Evolutionary conservation across 2,329 filamentous ascomycete genomes (phyloP), one percentile per base, ranked within the genome.

Genomic region (Calonectria ilicicola): DNA sequence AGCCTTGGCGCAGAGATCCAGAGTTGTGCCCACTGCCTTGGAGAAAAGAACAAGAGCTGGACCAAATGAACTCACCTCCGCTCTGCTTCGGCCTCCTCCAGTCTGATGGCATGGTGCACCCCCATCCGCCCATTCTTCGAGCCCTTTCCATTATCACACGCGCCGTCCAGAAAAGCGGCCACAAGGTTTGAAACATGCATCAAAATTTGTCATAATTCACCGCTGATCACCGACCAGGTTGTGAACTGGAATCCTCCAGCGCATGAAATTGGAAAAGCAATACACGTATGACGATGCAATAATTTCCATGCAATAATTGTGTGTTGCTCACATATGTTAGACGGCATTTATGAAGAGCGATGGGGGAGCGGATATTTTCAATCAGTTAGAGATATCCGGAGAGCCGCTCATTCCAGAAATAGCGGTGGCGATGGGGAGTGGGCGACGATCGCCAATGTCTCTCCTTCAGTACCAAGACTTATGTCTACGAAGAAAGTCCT

Each of bases 1-100:
- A 67, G 35, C 64, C 64, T 10, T 67, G 64, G 64, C n/a, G 40
- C 26, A 49, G 40, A 17, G 64, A 67, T 26, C 47, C 64, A 15
- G n/a, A 42, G 21, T 8, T 29, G 4, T 21, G 23, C 6, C 64
- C 64, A 3, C 21, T 67, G 44, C 64, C 64, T 9, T 67, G 32
- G 64, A 44, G 64, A 8, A 32, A 38, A 17, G 17, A 40, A 44
- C 15, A 53, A n/a, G 47, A 67, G 26, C n/a, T n/a, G 32, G 38
- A 32, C 5, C 29, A 40, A 19, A 21, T 29, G 23, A 17, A 23
- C 12, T 19, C 19, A 6, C 35, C 21, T 6, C 15, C 35, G 5
- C 44, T 47, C 44, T 47, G 44, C 23, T 67, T 67, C 27, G 64
- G 64, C n/a, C 19, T 53, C 12, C 15, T 67, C 2, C 9, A 40